Conservation (phyloP, 306 rosid genomes). For the Datisca glomerata region DNA sequence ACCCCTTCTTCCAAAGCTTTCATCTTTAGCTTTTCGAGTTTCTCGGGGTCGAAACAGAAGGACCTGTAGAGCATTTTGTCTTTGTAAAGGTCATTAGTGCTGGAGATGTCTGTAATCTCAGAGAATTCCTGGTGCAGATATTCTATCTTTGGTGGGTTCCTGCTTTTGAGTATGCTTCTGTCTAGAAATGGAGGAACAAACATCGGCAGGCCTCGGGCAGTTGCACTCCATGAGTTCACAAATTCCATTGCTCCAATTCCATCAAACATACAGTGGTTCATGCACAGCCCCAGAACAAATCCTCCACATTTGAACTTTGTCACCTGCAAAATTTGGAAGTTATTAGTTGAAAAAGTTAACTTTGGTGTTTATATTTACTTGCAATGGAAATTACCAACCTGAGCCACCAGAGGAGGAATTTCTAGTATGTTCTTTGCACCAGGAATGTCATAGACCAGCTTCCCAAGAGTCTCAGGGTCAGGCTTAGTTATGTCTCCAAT, state of each 20-base stretch:
- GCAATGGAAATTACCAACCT: slow-evolving; percentile 44
- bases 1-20: slow-evolving; percentile 42
- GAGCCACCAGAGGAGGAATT: slow-evolving; percentile 69
- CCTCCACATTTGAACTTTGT: slow-evolving; percentile 82
- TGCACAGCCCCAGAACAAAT: slow-evolving; percentile 42
- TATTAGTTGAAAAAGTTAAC: too few species aligned
- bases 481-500: slow-evolving; percentile 77
- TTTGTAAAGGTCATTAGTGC: slow-evolving; percentile 28
- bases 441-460: slow-evolving; percentile 57
- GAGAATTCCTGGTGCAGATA: slow-evolving; percentile 49
- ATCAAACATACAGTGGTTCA: slow-evolving; percentile 61
- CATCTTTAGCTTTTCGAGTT: slow-evolving; percentile 42
- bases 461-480: slow-evolving; percentile 46
- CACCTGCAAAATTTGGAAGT: slow-evolving; percentile 42
- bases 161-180: slow-evolving; percentile 49
- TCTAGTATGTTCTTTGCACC: slow-evolving; percentile 60
- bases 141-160: slow-evolving; percentile 47
- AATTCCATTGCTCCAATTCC: slow-evolving; percentile 78
- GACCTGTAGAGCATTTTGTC: slow-evolving; percentile 40
- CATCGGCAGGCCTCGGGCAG: slow-evolving; percentile 49
- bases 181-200: slow-evolving; percentile 44
- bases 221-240: slow-evolving; percentile 65
- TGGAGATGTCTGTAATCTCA: slow-evolving; percentile 53
- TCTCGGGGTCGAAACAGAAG: slow-evolving; percentile 44
- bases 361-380: too few species aligned